Evolutionary conservation across 305 asterid species (phyloP).

Genomic region (Fraxinus dipetala): DNA sequence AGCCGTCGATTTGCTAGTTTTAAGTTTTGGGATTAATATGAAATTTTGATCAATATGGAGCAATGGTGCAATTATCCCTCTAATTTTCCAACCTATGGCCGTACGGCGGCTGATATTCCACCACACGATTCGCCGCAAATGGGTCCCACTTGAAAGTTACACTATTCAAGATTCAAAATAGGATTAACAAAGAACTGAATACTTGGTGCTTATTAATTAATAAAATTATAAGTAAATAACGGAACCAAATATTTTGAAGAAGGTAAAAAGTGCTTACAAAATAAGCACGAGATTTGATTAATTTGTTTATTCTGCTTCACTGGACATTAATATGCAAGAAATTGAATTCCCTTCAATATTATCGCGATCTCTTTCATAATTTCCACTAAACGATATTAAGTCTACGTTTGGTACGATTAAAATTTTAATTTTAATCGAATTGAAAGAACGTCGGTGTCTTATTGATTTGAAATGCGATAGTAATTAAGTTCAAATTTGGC

Average conservation of each 20-base stretch:
- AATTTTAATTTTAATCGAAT: too few species aligned
- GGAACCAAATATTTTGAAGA: background rate
- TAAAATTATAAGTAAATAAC: too few species aligned
- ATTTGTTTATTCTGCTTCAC: background rate
- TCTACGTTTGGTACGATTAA: too few species aligned
- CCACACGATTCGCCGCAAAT: background rate
- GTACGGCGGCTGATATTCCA: background rate
- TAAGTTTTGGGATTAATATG: background rate
- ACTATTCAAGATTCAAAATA: background rate
- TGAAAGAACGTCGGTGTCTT: background rate
- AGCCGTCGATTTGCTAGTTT: background rate
- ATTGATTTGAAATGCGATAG: background rate
- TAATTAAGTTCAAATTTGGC: background rate
- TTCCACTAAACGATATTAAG: too few species aligned
- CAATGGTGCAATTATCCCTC: background rate
- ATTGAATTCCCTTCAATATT: background rate
- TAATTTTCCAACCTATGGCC: background rate
- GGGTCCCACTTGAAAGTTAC: conserved; percentile 26
- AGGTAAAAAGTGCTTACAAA: background rate
- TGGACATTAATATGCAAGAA: background rate
- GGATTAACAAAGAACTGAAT: background rate
- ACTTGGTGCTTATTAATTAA: background rate
- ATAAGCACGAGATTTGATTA: background rate
- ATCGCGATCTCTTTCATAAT: too few species aligned
- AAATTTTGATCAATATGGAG: background rate